A percentile compares a stretch with the other conserved stretches of the same genome.
These are phyloP conservation scores for Picochlorum sp. DNA, from an alignment of 139 green algal genomes.

Conservation along the genomic window DNA sequence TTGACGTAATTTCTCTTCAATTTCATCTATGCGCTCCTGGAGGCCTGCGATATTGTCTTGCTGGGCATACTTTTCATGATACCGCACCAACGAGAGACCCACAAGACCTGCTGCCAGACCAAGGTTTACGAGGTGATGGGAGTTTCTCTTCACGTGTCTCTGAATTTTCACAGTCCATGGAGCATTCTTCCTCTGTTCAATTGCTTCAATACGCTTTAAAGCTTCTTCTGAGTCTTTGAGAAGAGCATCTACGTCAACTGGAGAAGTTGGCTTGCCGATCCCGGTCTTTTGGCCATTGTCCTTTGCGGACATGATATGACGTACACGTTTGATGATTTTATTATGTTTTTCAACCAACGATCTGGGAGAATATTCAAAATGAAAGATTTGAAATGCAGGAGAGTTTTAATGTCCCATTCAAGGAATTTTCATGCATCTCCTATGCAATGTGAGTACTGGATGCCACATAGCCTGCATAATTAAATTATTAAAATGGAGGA, in stretches of 20 bases:
- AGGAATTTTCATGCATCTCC: too few species aligned
- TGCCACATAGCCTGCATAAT: too few species aligned
- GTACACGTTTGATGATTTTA: too few species aligned
- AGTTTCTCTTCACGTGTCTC: slow-evolving; percentile 23
- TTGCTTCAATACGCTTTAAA: slow-evolving; percentile 30
- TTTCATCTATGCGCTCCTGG: not conserved
- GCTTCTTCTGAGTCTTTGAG: slow-evolving; percentile 21
- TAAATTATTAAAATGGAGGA: too few species aligned
- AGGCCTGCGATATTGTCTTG: not conserved
- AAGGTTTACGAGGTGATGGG: slow-evolving; percentile 20
- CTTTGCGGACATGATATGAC: too few species aligned
- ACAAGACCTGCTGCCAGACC: slow-evolving; percentile 29
- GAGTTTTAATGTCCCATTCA: too few species aligned
- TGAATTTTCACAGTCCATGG: not conserved
- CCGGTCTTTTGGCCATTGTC: too few species aligned
- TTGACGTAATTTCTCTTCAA: not conserved
- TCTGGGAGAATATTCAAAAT: too few species aligned
- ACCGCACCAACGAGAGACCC: slow-evolving; percentile 24
- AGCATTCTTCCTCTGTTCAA: slow-evolving; percentile 6
- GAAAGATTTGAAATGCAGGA: too few species aligned
- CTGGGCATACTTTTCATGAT: slow-evolving; percentile 28
- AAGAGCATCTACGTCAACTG: slow-evolving; percentile 24
- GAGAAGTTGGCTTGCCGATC: too few species aligned
- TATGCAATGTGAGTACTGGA: too few species aligned
- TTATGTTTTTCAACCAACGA: too few species aligned